Evolutionary conservation across 78 protist species (phyloP), one percentile per base, ranked within the genome.

Genomic region (Polysphondylium violaceum): DNA sequence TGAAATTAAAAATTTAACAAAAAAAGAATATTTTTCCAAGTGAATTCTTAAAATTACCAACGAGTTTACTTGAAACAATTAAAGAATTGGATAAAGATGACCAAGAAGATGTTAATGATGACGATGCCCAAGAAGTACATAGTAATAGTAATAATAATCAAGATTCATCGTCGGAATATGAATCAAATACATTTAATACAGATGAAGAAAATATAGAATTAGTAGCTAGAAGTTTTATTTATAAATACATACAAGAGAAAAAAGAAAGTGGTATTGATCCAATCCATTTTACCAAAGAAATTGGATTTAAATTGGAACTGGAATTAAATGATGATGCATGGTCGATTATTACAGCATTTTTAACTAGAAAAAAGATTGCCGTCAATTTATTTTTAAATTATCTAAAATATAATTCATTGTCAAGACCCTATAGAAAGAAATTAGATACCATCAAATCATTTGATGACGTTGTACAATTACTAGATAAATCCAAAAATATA

Each of bases 401-500:
- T 41, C 14, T 79, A 16, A 79, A 79, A 38, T 79, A 79, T 43
- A 41, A 69, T 35, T 40, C 68, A 41, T 71, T 83, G 29, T 16
- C 43, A n/a, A 55, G 61, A 35, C 67, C 78, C 19, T 61, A 51
- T 25, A 44, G 91, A 43, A 67, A 41, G 44, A 83, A 83, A n/a
- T 44, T 83, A 50, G 43, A 60, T 12, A 47, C 75, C 11, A 59
- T 75, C 17, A 75, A 75, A 23, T 33, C 65, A 3, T 69, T 83
- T 29, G 91, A 83, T 14, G 76, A 83, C 23, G 91, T 69, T 83
- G 56, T 72, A 17, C 44, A 83, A 23, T 44, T 83, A 41, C 47
- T 83, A 33, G 19, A 35, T 16, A 83, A 60, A 8, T 74, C 83
- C 67, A 81, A 92, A 60, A 92, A 92, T 41, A 76, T 92, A 47